Percentiles rank a stretch among this genome's conserved stretches.
These are phyloP conservation scores for Fusarium sp. DNA, from an alignment of 2,329 filamentous ascomycete genomes.

Conservation along the genomic window DNA sequence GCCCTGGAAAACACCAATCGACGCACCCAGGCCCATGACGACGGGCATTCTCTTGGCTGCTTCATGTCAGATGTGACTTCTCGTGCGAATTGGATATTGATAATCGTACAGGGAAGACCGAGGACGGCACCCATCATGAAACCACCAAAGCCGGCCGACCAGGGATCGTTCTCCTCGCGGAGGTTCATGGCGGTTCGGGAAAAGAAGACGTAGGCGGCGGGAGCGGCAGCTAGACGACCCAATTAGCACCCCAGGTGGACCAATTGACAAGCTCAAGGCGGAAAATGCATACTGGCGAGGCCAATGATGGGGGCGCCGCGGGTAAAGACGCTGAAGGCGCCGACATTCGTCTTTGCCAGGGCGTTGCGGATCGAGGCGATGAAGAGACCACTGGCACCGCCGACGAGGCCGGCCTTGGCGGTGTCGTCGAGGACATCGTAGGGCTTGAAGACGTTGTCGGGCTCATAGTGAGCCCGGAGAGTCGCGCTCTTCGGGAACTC, in stretches of 20 bases:
- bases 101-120: slow-evolving; percentile 76
- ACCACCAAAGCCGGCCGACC: slow-evolving; percentile 79
- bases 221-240: slow-evolving; percentile 63
- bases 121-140: slow-evolving; percentile 79
- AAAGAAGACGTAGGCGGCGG: slow-evolving; percentile 82
- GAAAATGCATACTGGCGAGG: slow-evolving; percentile 47
- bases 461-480: slow-evolving; percentile 39
- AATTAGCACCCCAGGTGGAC: slow-evolving; percentile 28
- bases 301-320: slow-evolving; percentile 80
- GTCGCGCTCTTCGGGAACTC: slow-evolving; percentile 44
- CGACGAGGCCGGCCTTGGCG: slow-evolving; percentile 71
- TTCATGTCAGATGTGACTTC: slow-evolving; percentile 28
- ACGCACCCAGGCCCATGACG: slow-evolving; percentile 73
- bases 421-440: slow-evolving; percentile 79
- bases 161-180: slow-evolving; percentile 82
- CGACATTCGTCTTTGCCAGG: slow-evolving; percentile 83
- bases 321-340: slow-evolving; percentile 82
- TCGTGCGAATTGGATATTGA: slow-evolving; percentile 1
- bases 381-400: slow-evolving; percentile 75
- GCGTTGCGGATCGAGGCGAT: slow-evolving; percentile 87
- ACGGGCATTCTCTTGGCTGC: slow-evolving; percentile 69
- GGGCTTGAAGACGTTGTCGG: slow-evolving; percentile 67
- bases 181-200: slow-evolving; percentile 83
- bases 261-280: slow-evolving; percentile 27
- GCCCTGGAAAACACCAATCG: slow-evolving; percentile 67